Base-by-base conservation (phyloP, 768 basidiomycete genomes). In the Amanita fuliginea region DNA sequence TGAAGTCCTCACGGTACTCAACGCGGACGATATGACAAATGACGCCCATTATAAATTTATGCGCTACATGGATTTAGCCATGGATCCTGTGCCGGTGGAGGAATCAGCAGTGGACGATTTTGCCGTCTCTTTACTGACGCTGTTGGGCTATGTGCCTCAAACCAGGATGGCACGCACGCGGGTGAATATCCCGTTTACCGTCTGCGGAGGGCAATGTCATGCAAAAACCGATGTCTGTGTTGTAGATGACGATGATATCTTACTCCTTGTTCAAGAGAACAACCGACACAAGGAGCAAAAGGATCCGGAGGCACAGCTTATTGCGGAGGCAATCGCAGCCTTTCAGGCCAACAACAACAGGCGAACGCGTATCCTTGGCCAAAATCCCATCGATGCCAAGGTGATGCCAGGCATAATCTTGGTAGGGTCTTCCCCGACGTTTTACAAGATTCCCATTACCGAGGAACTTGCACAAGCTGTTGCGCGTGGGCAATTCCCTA, bases 151-250 rank as follows among this genome's bases (percentile, higher is more conserved):
- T 14, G 22, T 24, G 8, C 45, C 19, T 8, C 30, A 34, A 13
- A 10, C 32, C 45, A 21, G 45, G 32, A 24, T 36, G 8, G 18
- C 22, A 21, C 30, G 45, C 11, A 57, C 56, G 6, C 47, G 57
- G 4, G 54, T 53, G 22, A 50, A 56, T 14, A 53, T 65, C 9
- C 52, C 45, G 1, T 49, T 64, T 21, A n/a, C 51, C 11, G 56
- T 57, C n/a, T 62, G 58, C 41, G 58, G 59, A 6, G 47, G 55
- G 40, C 26, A 9, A 11, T 35, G 26, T 11, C 24, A 54, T 46
- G 57, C 61, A n/a, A 56, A 54, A 44, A 52, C 64, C 1, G 60
- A 59, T 48, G 60, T 65, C 18, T 65, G 57, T 44, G 50, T 66
- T 36, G 46, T 58, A 26, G 54, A 53, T 36, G 45, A n/a, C 3